phyloP scores from a whole-genome alignment of 352 stramenopile genomes.

The Sclerospora graminicola region DNA sequence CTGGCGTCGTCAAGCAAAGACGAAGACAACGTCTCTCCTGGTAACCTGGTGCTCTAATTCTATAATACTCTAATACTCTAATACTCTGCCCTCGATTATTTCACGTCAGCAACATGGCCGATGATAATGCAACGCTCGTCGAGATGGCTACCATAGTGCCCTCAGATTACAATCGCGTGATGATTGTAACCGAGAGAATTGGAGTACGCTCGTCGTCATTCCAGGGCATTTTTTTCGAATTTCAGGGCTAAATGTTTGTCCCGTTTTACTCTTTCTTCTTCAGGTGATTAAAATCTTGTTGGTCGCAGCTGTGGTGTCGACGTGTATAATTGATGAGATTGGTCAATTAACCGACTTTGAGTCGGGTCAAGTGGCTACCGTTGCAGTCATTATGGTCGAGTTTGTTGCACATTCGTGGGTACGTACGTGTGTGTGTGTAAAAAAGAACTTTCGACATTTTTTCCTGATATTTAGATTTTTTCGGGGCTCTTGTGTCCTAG shows the following conservation, averaged over 20 bases:
- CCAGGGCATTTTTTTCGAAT: background rate
- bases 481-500: no score
- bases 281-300: slow-evolving; percentile 77
- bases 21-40: no score
- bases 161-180: slow-evolving; percentile 77
- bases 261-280: slow-evolving; percentile 4
- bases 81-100: no score
- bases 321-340: slow-evolving; percentile 78
- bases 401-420: slow-evolving; percentile 78
- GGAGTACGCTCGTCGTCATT: slow-evolving; percentile 24
- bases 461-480: no score
- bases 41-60: no score
- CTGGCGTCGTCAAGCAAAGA: no score
- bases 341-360: slow-evolving; percentile 70
- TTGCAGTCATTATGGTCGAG: slow-evolving; percentile 72
- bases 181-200: slow-evolving; percentile 84
- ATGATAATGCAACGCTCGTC: no score
- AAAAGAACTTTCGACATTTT: no score
- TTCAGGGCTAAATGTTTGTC: background rate
- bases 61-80: no score
- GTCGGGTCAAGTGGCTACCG: slow-evolving; percentile 66
- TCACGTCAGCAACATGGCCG: no score
- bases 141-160: no score
- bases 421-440: slow-evolving; percentile 1
- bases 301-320: slow-evolving; percentile 74